Conservation (phyloP, 2,329 filamentous ascomycete species). For the Chrysosporium keratinophilum region DNA sequence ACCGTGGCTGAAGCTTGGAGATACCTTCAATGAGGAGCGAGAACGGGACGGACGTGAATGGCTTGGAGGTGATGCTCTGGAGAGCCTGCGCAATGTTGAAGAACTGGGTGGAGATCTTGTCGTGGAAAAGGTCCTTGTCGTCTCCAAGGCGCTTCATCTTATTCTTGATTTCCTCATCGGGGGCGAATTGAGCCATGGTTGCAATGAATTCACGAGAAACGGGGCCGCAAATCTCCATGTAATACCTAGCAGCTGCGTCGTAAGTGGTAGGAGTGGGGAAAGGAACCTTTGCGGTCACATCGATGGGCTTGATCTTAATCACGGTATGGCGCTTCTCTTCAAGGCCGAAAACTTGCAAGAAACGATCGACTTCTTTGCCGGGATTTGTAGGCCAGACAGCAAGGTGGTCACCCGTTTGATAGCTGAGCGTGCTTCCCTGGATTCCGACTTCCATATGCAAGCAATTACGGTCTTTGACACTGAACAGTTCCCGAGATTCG, state of each 20-base stretch:
- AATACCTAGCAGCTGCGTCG: conserved; percentile 84
- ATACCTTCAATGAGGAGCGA: conserved; percentile 89
- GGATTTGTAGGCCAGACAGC: conserved; percentile 96
- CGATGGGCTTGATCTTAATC: conserved; percentile 79
- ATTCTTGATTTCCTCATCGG: conserved; percentile 70
- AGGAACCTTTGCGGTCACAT: conserved; percentile 91
- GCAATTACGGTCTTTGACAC: conserved; percentile 81
- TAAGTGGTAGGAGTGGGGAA: conserved; percentile 97
- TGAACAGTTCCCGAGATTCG: conserved; percentile 86
- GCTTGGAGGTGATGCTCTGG: conserved; percentile 59
- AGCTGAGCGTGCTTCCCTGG: conserved; percentile 75
- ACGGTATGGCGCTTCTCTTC: conserved; percentile 67
- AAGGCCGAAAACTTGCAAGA: conserved; percentile 69
- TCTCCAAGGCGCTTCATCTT: conserved; percentile 81
- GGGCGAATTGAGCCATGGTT: conserved; percentile 78
- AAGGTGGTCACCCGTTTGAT: conserved; percentile 95
- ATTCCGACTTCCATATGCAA: conserved; percentile 93
- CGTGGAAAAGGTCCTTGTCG: conserved; percentile 92
- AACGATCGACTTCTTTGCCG: conserved; percentile 81
- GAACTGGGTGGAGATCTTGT: conserved; percentile 68
- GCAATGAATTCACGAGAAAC: conserved; percentile 93
- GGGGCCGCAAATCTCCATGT: conserved; percentile 91
- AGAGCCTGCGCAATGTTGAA: conserved; percentile 86
- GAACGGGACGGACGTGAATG: conserved; percentile 80
- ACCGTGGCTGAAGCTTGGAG: conserved; percentile 90